A percentile compares a stretch with the other conserved stretches of the same genome.
These are phyloP conservation scores for Nakaseomyces delphensis DNA, from an alignment of 1,139 yeast species.

Conservation along the genomic window DNA sequence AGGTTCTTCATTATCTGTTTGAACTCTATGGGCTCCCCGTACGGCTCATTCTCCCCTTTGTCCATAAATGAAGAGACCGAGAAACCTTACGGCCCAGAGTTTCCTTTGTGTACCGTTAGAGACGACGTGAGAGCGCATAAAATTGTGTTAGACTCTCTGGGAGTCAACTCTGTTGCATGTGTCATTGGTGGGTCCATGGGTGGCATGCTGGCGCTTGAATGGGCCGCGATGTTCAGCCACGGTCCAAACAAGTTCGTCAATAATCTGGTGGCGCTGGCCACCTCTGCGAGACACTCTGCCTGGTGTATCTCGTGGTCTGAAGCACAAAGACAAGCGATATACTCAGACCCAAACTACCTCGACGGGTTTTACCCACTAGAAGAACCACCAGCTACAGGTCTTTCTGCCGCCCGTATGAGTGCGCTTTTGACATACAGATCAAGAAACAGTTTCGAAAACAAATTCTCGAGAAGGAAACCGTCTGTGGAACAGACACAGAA, in stretches of 20 bases:
- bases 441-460: conserved; percentile 79
- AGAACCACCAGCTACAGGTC: conserved; percentile 78
- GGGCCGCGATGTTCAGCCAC: conserved; percentile 57
- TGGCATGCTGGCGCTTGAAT: conserved; percentile 93
- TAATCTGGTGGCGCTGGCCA: conserved; percentile 75
- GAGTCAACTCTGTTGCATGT: conserved; percentile 66
- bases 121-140: conserved; percentile 84
- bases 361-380: conserved; percentile 76
- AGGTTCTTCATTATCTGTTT: conserved; percentile 78
- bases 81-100: conserved; percentile 81
- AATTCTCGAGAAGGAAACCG: conserved; percentile 78
- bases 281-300: conserved; percentile 90
- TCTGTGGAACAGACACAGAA: conserved; percentile 22
- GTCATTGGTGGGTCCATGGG: conserved; percentile 99
- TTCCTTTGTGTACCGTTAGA: conserved; percentile 83
- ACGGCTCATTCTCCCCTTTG: conserved; percentile 90
- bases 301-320: conserved; percentile 99
- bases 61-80: conserved; percentile 67
- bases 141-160: conserved; percentile 60
- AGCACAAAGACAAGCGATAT: conserved; percentile 92
- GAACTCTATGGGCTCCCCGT: conserved; percentile 90
- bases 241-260: conserved; percentile 48
- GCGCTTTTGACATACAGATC: conserved; percentile 89
- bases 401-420: conserved; percentile 96
- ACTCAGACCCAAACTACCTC: conserved; percentile 82